Conservation (phyloP, 2,329 filamentous ascomycete species). For the Coniochaeta prunicola region DNA sequence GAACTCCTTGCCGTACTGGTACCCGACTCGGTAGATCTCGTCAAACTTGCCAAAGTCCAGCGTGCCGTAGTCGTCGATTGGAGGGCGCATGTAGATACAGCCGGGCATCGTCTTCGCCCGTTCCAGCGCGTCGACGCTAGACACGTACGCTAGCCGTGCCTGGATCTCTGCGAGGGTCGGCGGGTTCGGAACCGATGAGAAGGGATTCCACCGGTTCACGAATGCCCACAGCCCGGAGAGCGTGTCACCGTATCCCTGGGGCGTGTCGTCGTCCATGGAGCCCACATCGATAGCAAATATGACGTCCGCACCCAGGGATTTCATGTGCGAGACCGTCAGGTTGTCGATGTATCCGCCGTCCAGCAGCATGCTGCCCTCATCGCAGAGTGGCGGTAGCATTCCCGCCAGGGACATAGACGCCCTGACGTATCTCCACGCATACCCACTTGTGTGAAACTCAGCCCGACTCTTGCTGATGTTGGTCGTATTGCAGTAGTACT, state of each 20-base stretch:
- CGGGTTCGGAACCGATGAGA: conserved; percentile 81
- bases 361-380: conserved; percentile 93
- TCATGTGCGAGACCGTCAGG: conserved; percentile 95
- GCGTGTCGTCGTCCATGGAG: conserved; percentile 81
- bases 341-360: conserved; percentile 98
- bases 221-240: conserved; percentile 94
- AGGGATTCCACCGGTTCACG: conserved; percentile 94
- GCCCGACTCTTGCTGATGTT: conserved; percentile 92
- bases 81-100: conserved; percentile 93
- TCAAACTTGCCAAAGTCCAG: conserved; percentile 97
- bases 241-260: conserved; percentile 88
- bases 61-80: conserved; percentile 88
- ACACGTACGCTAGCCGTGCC: conserved; percentile 88
- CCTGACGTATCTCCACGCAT: conserved; percentile 94
- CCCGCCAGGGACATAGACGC: conserved; percentile 96
- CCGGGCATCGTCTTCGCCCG: conserved; percentile 85
- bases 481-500: conserved; percentile 98
- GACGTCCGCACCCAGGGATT: conserved; percentile 81
- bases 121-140: conserved; percentile 88
- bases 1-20: conserved; percentile 76
- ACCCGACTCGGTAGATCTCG: conserved; percentile 88
- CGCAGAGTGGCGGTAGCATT: conserved; percentile 84
- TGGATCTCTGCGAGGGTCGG: conserved; percentile 95
- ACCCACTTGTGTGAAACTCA: conserved; percentile 92
- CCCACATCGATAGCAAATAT: conserved; percentile 97